A percentile compares a stretch with the other conserved stretches of the same genome.
Conservation (phyloP, 371 early-diverging fungal species). For the Mucor circinelloides region DNA sequence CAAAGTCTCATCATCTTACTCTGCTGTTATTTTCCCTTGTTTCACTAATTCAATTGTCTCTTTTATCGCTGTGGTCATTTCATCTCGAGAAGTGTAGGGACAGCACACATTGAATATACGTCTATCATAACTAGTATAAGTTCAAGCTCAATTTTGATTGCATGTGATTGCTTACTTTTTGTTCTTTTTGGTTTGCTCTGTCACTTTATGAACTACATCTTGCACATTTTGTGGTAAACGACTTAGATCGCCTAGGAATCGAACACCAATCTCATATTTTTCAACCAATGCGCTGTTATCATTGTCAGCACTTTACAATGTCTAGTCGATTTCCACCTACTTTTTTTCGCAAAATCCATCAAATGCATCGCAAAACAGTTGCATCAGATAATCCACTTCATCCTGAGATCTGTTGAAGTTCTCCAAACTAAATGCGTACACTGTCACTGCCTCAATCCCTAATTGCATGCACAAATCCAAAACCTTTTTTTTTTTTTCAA, state of each 20-base stretch:
- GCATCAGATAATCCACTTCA: slow-evolving; percentile 93
- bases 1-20: slow-evolving; percentile 35
- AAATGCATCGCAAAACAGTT: slow-evolving; percentile 79
- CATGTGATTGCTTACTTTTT: slow-evolving; percentile 43
- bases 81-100: slow-evolving; percentile 96
- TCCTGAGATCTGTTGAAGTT: slow-evolving; percentile 93
- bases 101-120: slow-evolving; percentile 91
- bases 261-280: slow-evolving; percentile 75
- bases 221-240: slow-evolving; percentile 72
- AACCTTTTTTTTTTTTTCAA: slow-evolving; percentile 62
- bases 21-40: slow-evolving; percentile 49
- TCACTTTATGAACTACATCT: slow-evolving; percentile 61
- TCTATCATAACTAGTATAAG: slow-evolving; percentile 37
- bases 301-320: not conserved
- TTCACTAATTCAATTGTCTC: slow-evolving; percentile 56
- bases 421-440: slow-evolving; percentile 97
- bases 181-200: slow-evolving; percentile 72
- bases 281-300: slow-evolving; percentile 69
- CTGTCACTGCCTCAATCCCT: slow-evolving; percentile 90
- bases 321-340: slow-evolving; percentile 33
- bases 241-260: slow-evolving; percentile 81
- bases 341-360: slow-evolving; percentile 71
- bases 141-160: not conserved
- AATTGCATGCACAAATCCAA: slow-evolving; percentile 87
- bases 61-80: slow-evolving; percentile 74